Evolutionary conservation across 2,329 filamentous ascomycete genomes (phyloP).

Genomic region (Botrytis hyacinthi): DNA sequence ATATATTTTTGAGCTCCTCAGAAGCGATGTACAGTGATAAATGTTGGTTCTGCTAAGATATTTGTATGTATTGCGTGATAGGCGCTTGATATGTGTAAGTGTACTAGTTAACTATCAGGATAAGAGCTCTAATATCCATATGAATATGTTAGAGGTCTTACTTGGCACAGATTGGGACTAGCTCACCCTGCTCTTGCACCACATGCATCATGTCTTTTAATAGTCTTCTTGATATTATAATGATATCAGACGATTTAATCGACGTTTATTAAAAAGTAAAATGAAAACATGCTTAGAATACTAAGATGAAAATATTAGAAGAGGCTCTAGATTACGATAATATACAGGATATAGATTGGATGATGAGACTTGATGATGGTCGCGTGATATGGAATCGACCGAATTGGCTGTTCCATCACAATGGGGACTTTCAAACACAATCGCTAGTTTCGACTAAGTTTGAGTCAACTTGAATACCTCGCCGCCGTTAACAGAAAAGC

Average conservation of each 20-base stretch:
- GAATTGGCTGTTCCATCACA: background rate
- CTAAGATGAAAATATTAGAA: background rate
- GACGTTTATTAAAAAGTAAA: too few species aligned
- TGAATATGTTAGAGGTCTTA: too few species aligned
- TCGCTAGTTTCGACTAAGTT: background rate
- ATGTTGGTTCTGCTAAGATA: background rate
- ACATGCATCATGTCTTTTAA: too few species aligned
- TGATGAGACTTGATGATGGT: background rate
- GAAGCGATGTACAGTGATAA: background rate
- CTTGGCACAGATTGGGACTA: too few species aligned
- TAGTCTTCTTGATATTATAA: too few species aligned
- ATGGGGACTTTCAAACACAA: background rate
- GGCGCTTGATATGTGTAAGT: background rate
- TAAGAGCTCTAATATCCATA: too few species aligned
- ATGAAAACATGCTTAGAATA: too few species aligned
- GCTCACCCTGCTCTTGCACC: too few species aligned
- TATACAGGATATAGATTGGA: background rate
- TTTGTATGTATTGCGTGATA: background rate
- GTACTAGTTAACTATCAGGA: too few species aligned
- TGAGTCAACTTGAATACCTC: background rate
- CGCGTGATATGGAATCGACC: background rate
- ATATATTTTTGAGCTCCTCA: background rate
- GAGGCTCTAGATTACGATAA: background rate
- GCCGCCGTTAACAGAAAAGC: background rate
- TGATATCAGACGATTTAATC: too few species aligned